Percentiles rank a stretch among this genome's conserved stretches.
Conservation (phyloP, 495 filamentous ascomycete genomes). For the Astrothelium subdiscretum region DNA sequence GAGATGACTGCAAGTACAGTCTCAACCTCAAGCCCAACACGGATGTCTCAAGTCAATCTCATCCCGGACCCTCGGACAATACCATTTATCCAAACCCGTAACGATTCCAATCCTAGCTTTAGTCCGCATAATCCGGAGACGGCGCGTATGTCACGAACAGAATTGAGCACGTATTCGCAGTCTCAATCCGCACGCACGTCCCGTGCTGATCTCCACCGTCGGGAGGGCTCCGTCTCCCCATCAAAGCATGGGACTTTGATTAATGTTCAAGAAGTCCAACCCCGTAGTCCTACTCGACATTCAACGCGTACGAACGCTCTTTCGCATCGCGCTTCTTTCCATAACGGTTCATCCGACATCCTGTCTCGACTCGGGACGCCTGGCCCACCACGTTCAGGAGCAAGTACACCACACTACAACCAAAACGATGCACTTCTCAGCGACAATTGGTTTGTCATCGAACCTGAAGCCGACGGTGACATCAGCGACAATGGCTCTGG, state of each 20-base stretch:
- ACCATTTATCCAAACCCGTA: slow-evolving; percentile 66
- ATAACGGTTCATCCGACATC: not conserved
- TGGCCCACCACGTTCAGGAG: slow-evolving; percentile 3
- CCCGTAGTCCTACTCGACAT: slow-evolving; percentile 1
- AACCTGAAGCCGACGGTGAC: slow-evolving; percentile 7
- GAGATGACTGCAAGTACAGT: slow-evolving; percentile 45
- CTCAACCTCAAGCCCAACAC: slow-evolving; percentile 29
- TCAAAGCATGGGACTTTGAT: not conserved
- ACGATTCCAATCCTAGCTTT: slow-evolving; percentile 41
- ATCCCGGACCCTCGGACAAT: slow-evolving; percentile 47
- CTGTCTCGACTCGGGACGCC: slow-evolving; percentile 1
- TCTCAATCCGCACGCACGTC: slow-evolving; percentile 32
- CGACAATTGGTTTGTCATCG: slow-evolving; percentile 19
- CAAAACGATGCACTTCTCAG: slow-evolving; percentile 13
- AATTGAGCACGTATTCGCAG: slow-evolving; percentile 41
- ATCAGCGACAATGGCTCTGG: not conserved
- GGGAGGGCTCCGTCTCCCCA: slow-evolving; percentile 10
- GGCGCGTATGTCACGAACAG: slow-evolving; percentile 31
- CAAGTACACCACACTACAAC: not conserved
- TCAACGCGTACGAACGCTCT: not conserved
- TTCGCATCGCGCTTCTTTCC: not conserved
- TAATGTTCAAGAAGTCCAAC: not conserved
- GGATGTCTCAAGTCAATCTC: slow-evolving; percentile 43
- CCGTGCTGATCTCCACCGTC: slow-evolving; percentile 30
- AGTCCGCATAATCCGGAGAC: slow-evolving; percentile 33